Base-by-base conservation (phyloP, 192 early-diverging fungal genomes). In the Rhizophagus clarus region DNA sequence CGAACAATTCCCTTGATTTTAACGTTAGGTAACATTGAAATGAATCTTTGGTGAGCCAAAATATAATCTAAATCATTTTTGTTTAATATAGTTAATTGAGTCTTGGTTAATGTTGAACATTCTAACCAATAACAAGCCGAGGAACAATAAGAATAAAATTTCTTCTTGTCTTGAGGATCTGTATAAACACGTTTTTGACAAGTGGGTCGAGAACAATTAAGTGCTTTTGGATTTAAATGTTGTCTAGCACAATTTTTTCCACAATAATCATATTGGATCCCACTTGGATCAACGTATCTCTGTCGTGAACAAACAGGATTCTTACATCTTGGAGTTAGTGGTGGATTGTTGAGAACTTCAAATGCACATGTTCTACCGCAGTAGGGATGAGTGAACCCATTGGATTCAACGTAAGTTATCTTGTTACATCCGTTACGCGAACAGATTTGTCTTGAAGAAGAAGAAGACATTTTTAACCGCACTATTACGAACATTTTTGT, bases 331-430 rank as follows among this genome's bases (percentile, higher is more conserved):
- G 20, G 6, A n/a, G 2, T 42, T 4, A 0, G 22, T 7, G 9
- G 4, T 9, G 2, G 11, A n/a, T 22, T 40, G 7, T 24, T 17
- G 15, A 49, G 10, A 17, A 15, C n/a, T 14, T 45, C 12, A 29
- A 15, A 49, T 26, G 71, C 71, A 9, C 71, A 72, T 11, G 71
- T 72, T 72, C 12, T 72, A 14, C 71, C 71, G 11, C 71, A 72
- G 12, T 49, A 72, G 42, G 71, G 42, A 72, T 72, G 71, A 14
- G 2, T 7, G 2, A 14, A 2, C 4, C 71, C 71, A 47, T 20
- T 49, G 1, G 71, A 14, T 26, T 72, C 71, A 17, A 72, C 12
- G 5, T 49, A 72, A 11, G 26, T 24, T 51, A n/a, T 2, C 45
- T 72, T 72, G 10, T 6, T 45, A 72, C 71, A 72, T 24, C 22